Conservation (phyloP, 1,284 basidiomycete species). For the Cryptococcus sp. region DNA sequence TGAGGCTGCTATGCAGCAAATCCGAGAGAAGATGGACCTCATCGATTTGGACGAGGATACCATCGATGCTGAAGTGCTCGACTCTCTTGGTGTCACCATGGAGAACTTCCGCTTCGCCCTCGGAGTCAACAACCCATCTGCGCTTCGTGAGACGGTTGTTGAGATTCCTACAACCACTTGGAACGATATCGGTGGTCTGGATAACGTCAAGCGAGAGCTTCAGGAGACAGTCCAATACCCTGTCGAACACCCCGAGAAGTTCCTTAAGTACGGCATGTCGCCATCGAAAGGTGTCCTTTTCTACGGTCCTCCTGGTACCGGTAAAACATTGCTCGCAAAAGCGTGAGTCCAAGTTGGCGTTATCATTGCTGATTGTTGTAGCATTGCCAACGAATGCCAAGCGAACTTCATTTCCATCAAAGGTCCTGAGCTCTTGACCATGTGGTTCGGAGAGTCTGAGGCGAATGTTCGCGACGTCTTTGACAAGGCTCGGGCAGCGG, state of each 20-base stretch:
- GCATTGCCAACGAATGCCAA: slow-evolving; percentile 97
- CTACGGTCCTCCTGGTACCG: slow-evolving; percentile 96
- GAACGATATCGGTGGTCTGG: slow-evolving; percentile 99
- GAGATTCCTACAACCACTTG: slow-evolving; percentile 95
- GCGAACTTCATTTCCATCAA: slow-evolving; percentile 70
- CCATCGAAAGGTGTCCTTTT: slow-evolving; percentile 98
- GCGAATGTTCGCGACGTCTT: slow-evolving; percentile 99
- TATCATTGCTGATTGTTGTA: slow-evolving; percentile 64
- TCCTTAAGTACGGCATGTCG: slow-evolving; percentile 99
- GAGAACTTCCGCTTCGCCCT: slow-evolving; percentile 98
- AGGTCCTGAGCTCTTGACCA: slow-evolving; percentile 95
- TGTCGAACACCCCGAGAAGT: slow-evolving; percentile 99
- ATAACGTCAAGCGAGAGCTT: slow-evolving; percentile 85
- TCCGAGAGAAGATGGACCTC: slow-evolving; percentile 96
- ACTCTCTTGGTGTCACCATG: slow-evolving; percentile 94
- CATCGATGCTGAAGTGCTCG: slow-evolving; percentile 94
- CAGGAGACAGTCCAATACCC: slow-evolving; percentile 99
- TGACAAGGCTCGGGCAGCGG: slow-evolving; percentile 98
- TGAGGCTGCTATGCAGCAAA: slow-evolving; percentile 98
- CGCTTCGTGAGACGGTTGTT: slow-evolving; percentile 92
- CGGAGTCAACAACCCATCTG: slow-evolving; percentile 85
- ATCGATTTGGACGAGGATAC: slow-evolving; percentile 92
- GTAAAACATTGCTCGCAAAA: slow-evolving; percentile 96
- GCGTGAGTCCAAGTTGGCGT: slow-evolving; percentile 74
- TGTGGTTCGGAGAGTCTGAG: slow-evolving; percentile 99